phyloP scores from a whole-genome alignment of 306 rosid species.

The Citrullus colocynthis region DNA sequence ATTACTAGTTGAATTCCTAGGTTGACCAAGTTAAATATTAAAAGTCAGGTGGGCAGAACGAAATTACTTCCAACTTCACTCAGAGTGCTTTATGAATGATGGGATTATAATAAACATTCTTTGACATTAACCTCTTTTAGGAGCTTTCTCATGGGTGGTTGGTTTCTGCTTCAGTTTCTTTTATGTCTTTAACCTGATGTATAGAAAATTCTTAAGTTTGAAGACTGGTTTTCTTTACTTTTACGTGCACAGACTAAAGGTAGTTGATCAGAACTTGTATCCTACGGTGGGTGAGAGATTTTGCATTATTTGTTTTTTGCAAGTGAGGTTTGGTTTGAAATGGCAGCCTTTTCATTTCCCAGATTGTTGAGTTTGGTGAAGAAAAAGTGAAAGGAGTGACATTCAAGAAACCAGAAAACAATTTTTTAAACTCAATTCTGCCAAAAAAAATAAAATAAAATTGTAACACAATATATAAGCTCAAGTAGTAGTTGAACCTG shows the following conservation, averaged over 20 bases:
- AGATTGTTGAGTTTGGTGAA: slow-evolving; percentile 73
- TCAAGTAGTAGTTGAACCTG: slow-evolving; percentile 10
- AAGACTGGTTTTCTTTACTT: background rate
- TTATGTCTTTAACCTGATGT: background rate
- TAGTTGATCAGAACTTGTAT: slow-evolving; percentile 5
- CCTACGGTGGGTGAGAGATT: slow-evolving; percentile 43
- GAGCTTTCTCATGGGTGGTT: slow-evolving; percentile 1
- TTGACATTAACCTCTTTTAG: background rate
- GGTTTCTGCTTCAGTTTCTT: background rate
- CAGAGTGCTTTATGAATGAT: background rate
- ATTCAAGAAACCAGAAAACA: slow-evolving; percentile 30
- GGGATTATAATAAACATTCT: background rate
- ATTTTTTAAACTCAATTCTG: slow-evolving; percentile 11
- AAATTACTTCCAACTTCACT: background rate
- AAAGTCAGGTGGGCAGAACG: background rate
- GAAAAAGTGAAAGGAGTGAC: slow-evolving; percentile 25
- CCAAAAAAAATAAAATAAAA: background rate
- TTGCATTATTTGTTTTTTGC: slow-evolving; percentile 34
- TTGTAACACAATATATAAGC: slow-evolving; percentile 16
- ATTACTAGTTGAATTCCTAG: background rate
- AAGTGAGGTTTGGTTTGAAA: slow-evolving; percentile 68
- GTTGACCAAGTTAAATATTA: background rate
- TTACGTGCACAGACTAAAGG: background rate
- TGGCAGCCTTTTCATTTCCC: slow-evolving; percentile 17
- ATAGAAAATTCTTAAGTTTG: background rate